Conservation (phyloP, 2,329 filamentous ascomycete species). For the Tolypocladium guangdongense region DNA sequence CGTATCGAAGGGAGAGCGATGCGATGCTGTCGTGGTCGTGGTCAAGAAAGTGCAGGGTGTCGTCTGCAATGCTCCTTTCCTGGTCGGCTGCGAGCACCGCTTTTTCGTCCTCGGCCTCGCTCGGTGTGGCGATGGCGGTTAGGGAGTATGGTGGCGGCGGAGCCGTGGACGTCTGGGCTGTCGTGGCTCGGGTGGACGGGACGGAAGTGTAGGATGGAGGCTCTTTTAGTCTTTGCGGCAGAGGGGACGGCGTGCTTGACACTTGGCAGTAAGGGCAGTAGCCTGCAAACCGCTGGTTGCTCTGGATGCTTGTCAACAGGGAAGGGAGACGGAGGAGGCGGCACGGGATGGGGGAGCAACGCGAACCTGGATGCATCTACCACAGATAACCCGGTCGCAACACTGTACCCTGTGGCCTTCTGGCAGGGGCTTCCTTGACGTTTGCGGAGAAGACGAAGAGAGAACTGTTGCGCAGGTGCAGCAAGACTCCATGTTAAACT, state of each 20-base stretch:
- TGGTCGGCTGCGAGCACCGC: slow-evolving; percentile 10
- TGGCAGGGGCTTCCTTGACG: slow-evolving; percentile 49
- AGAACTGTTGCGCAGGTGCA: slow-evolving; percentile 61
- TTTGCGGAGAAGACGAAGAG: slow-evolving; percentile 37
- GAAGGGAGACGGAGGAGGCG: not conserved
- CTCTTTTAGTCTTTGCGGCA: slow-evolving; percentile 53
- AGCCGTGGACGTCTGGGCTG: slow-evolving; percentile 14
- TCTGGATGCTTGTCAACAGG: slow-evolving; percentile 22
- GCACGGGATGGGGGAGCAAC: not conserved
- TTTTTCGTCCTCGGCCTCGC: slow-evolving; percentile 12
- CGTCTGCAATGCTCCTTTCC: slow-evolving; percentile 34
- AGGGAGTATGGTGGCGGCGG: slow-evolving; percentile 27
- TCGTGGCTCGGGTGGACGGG: slow-evolving; percentile 15
- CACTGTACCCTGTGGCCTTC: slow-evolving; percentile 54
- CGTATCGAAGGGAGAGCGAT: slow-evolving; percentile 61
- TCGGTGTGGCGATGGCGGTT: not conserved
- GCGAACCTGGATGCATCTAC: slow-evolving; percentile 53
- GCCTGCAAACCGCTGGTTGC: slow-evolving; percentile 55
- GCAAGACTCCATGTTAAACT: slow-evolving; percentile 37
- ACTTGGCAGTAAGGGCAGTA: slow-evolving; percentile 72
- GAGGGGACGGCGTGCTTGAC: slow-evolving; percentile 42
- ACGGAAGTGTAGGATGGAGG: slow-evolving; percentile 52
- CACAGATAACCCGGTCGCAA: slow-evolving; percentile 62
- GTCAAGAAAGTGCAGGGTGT: slow-evolving; percentile 66
- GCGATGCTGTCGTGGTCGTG: slow-evolving; percentile 56